A percentile compares a stretch with the other conserved stretches of the same genome.
Evolutionary conservation across 345 rosid species (phyloP).

Genomic region (Punica granatum): DNA sequence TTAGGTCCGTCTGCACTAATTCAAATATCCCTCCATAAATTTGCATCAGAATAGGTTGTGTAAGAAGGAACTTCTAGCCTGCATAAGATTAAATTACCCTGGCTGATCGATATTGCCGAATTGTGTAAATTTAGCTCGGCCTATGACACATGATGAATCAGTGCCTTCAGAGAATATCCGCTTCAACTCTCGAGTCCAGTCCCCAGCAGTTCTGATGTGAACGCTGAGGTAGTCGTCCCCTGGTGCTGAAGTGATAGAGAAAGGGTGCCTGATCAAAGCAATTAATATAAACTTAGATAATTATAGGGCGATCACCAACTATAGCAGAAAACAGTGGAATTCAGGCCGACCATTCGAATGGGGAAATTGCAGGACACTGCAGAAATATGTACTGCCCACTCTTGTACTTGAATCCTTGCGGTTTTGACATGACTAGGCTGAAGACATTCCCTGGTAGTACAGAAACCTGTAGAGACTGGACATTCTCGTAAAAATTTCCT

Average conservation of each 20-base stretch:
- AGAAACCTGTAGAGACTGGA: constrained; percentile 49
- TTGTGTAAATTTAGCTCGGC: constrained; percentile 50
- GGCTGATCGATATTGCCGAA: constrained; percentile 25
- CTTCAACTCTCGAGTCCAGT: constrained; percentile 86
- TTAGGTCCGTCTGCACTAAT: too few relatives aligned
- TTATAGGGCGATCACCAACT: neutral
- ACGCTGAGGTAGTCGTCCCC: constrained; percentile 80
- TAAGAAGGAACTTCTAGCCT: too few relatives aligned
- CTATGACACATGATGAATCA: constrained; percentile 46
- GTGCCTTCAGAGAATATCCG: constrained; percentile 48
- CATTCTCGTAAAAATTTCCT: neutral
- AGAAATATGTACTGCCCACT: constrained; percentile 96
- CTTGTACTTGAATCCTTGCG: constrained; percentile 79
- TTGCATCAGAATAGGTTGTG: too few relatives aligned
- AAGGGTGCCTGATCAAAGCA: constrained; percentile 63
- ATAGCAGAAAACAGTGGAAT: neutral
- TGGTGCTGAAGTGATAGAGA: constrained; percentile 92
- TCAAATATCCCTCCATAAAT: too few relatives aligned
- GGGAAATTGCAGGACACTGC: constrained; percentile 72
- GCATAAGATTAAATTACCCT: constrained; percentile 31
- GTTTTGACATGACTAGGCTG: constrained; percentile 79
- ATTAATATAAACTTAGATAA: neutral
- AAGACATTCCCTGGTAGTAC: constrained; percentile 83
- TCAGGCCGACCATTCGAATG: constrained; percentile 65
- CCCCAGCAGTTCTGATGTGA: constrained; percentile 86